Evolutionary conservation across 1,139 yeast species (phyloP).

Genomic region (Sugiyamaella xylanicola): DNA sequence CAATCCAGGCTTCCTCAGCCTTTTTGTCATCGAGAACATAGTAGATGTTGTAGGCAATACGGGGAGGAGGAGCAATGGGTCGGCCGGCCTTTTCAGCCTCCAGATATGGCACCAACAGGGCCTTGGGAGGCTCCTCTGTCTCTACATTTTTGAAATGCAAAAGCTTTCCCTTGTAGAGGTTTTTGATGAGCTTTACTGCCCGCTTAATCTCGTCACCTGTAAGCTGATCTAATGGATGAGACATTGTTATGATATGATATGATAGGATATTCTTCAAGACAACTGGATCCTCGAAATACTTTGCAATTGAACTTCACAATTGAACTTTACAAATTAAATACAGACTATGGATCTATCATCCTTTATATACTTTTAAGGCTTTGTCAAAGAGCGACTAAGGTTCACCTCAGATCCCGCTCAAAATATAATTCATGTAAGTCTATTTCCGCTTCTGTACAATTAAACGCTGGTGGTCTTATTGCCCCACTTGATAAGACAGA

Average conservation of each 20-base stretch:
- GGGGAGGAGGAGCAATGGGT: conserved; percentile 53
- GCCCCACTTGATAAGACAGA: conserved; percentile 13
- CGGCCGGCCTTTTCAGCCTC: conserved; percentile 67
- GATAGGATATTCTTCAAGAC: no score
- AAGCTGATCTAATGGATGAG: conserved; percentile 65
- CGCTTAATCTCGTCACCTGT: conserved; percentile 64
- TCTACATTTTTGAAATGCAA: conserved; percentile 75
- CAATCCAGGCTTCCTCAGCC: conserved; percentile 73
- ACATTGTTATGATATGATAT: conserved; percentile 8
- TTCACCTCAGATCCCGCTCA: background rate
- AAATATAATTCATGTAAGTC: background rate
- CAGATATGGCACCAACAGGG: conserved; percentile 66
- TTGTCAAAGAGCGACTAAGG: background rate
- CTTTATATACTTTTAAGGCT: conserved; percentile 1
- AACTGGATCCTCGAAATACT: background rate
- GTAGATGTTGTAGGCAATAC: conserved; percentile 72
- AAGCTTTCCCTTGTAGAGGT: conserved; percentile 50
- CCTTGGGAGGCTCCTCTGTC: conserved; percentile 79
- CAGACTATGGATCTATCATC: background rate
- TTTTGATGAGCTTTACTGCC: conserved; percentile 55
- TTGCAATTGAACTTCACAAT: background rate
- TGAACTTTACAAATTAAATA: background rate
- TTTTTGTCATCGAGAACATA: conserved; percentile 57
- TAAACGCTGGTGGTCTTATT: conserved; percentile 4
- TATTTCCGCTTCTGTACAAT: conserved; percentile 15